These are phyloP conservation scores for Chlorella sp. DNA, from an alignment of 139 green algal genomes.

Conservation along the genomic window DNA sequence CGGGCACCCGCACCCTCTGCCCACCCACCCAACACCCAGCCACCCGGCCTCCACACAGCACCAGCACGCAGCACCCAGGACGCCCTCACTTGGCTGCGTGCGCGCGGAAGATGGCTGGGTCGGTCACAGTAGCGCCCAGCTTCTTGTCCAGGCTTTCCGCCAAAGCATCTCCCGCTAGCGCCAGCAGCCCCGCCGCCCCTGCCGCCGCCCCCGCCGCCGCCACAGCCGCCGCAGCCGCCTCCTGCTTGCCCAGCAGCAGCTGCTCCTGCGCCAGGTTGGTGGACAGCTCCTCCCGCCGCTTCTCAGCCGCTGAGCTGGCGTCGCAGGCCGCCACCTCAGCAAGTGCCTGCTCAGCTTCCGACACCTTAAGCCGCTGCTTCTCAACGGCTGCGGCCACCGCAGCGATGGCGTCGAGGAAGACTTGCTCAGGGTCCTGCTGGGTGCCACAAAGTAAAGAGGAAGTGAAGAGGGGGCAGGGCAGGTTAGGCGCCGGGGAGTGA, in stretches of 20 bases:
- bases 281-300: slow-evolving; percentile 29
- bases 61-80: no score
- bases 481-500: no score
- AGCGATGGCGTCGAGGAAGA: slow-evolving; percentile 6
- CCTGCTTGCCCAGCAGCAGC: slow-evolving; percentile 34
- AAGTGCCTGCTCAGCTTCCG: slow-evolving; percentile 14
- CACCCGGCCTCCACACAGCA: not conserved
- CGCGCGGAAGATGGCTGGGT: slow-evolving; percentile 82
- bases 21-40: not conserved
- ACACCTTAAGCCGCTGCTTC: slow-evolving; percentile 67
- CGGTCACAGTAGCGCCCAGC: slow-evolving; percentile 72
- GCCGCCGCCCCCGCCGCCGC: slow-evolving; percentile 31
- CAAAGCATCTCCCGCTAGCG: slow-evolving; percentile 75
- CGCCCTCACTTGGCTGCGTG: slow-evolving; percentile 91
- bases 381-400: slow-evolving; percentile 38
- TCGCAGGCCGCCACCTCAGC: slow-evolving; percentile 23
- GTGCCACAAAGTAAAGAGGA: not conserved
- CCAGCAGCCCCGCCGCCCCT: slow-evolving; percentile 53
- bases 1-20: no score
- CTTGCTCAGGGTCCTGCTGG: not conserved
- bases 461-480: not conserved
- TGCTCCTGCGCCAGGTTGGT: slow-evolving; percentile 39
- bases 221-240: slow-evolving; percentile 40
- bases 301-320: slow-evolving; percentile 5
- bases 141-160: slow-evolving; percentile 81